Conservation (phyloP, 768 basidiomycete species). For the Crassisporium funariophilum region DNA sequence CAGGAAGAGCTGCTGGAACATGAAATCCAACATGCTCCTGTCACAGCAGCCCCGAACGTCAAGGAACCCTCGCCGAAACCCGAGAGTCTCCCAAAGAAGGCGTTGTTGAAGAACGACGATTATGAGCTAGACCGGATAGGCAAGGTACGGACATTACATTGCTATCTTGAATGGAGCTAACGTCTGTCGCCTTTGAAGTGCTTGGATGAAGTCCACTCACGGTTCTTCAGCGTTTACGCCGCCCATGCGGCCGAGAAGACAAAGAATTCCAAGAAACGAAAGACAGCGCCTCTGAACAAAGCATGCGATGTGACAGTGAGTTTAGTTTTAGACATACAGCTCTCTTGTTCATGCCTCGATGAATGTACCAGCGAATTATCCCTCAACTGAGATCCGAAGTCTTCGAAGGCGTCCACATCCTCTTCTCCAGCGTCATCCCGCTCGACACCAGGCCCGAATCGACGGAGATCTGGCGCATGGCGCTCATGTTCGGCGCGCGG, state of each 20-base stretch:
- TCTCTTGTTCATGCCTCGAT: not conserved
- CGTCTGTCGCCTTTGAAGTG: conserved; percentile 52
- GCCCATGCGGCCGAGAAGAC: conserved; percentile 30
- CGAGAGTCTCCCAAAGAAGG: conserved; percentile 60
- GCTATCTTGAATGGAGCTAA: not conserved
- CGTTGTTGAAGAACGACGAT: conserved; percentile 87
- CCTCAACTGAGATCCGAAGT: conserved; percentile 75
- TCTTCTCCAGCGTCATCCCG: conserved; percentile 96
- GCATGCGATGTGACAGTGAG: conserved; percentile 79
- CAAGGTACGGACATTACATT: conserved; percentile 45
- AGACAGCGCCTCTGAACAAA: conserved; percentile 25
- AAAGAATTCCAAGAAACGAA: too few species aligned
- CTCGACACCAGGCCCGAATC: conserved; percentile 79
- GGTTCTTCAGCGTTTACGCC: conserved; percentile 75
- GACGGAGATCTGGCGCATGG: conserved; percentile 84
- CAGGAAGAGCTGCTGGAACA: conserved; percentile 75
- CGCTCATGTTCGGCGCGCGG: conserved; percentile 85
- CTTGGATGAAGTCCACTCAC: conserved; percentile 75
- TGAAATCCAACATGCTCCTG: conserved; percentile 25
- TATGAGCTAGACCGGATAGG: conserved; percentile 77
- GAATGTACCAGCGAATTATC: conserved; percentile 69
- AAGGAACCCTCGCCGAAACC: conserved; percentile 29
- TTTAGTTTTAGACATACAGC: conserved; percentile 14
- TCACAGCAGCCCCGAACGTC: conserved; percentile 17
- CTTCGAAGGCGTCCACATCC: conserved; percentile 76